Conservation (phyloP, 345 rosid species). For the Hypericum perforatum region DNA sequence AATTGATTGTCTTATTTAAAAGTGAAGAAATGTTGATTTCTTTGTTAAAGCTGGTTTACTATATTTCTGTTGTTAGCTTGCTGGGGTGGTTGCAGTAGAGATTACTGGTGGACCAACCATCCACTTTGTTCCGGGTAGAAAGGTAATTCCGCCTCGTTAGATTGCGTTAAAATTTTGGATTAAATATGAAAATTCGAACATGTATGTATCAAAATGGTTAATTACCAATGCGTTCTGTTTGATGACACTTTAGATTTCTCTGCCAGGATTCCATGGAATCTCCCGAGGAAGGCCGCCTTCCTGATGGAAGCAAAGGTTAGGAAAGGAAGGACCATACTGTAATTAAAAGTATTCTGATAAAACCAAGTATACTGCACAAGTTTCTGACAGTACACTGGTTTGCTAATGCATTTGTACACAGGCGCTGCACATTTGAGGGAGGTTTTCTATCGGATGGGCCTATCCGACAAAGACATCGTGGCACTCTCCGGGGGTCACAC, state of each 20-base stretch:
- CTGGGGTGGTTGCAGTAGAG: conserved; percentile 84
- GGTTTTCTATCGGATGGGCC: conserved; percentile 78
- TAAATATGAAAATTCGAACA: not conserved
- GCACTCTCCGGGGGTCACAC: conserved; percentile 91
- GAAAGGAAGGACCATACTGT: no score
- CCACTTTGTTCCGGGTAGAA: conserved; percentile 61
- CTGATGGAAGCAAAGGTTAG: conserved; percentile 54
- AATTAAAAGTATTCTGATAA: no score
- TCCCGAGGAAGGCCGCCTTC: conserved; percentile 73
- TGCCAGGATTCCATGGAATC: conserved; percentile 46
- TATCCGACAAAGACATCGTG: conserved; percentile 78
- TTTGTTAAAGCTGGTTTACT: not conserved
- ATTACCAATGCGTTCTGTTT: not conserved
- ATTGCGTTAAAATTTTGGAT: no score
- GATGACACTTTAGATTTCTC: not conserved
- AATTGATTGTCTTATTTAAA: not conserved
- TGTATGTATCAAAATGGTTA: no score
- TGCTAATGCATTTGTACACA: conserved; percentile 15
- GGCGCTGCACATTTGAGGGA: conserved; percentile 52
- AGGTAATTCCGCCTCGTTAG: conserved; percentile 26
- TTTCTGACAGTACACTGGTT: not conserved
- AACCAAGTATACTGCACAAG: not conserved
- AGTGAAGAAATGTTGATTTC: not conserved
- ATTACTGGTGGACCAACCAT: conserved; percentile 69
- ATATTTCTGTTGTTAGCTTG: conserved; percentile 40